A percentile compares a stretch with the other conserved stretches of the same genome.
These are phyloP conservation scores for Geotrichum histeridarum DNA, from an alignment of 1,139 yeast species.

Conservation along the genomic window DNA sequence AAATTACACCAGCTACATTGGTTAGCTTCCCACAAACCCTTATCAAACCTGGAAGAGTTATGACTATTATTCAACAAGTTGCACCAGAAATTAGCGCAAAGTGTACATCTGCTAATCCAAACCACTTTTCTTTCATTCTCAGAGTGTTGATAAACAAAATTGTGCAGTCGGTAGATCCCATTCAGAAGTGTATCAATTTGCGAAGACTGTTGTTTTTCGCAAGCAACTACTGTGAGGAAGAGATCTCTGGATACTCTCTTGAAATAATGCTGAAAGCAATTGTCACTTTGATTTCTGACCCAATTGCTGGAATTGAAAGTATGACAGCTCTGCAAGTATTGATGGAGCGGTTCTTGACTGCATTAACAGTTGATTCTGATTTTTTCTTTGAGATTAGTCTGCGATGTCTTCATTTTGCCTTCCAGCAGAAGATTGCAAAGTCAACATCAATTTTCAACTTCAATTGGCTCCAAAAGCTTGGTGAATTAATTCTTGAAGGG, in stretches of 20 bases:
- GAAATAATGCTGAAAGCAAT: slow-evolving; percentile 9
- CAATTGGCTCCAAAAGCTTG: slow-evolving; percentile 5
- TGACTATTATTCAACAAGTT: background rate
- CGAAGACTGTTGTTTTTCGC: slow-evolving; percentile 15
- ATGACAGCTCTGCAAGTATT: slow-evolving; percentile 2
- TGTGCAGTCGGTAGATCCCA: slow-evolving; percentile 13
- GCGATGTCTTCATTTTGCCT: slow-evolving; percentile 1
- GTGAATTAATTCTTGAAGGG: background rate
- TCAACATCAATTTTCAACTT: background rate
- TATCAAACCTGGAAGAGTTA: background rate
- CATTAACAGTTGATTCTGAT: background rate
- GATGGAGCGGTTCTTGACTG: background rate
- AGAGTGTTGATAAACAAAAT: slow-evolving; percentile 10
- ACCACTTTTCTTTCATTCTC: slow-evolving; percentile 2
- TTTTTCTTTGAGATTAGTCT: slow-evolving; percentile 6
- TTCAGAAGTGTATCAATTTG: slow-evolving; percentile 16
- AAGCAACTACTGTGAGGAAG: background rate
- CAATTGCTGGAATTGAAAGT: slow-evolving; percentile 5
- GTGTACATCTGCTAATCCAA: background rate
- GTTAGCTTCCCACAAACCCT: slow-evolving; percentile 13
- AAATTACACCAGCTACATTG: background rate
- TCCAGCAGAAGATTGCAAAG: slow-evolving; percentile 1
- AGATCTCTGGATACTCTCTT: slow-evolving; percentile 3
- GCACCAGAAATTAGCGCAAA: background rate
- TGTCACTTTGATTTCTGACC: background rate